Base-by-base conservation (phyloP, 2,329 filamentous ascomycete species). In the Ophiostoma populinum region DNA sequence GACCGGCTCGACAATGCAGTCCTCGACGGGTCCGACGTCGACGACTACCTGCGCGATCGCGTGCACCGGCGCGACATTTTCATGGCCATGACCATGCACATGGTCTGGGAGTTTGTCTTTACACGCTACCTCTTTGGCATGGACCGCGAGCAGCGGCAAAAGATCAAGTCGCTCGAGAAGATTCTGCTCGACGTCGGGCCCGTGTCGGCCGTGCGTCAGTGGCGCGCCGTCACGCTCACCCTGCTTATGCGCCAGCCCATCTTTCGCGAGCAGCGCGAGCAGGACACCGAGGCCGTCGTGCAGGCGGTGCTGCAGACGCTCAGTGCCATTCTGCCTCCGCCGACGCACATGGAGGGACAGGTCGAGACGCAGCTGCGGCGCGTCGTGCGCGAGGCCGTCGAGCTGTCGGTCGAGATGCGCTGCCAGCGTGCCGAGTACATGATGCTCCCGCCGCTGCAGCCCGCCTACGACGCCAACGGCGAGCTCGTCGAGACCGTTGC, bases 61-160 rank as follows among this genome's bases (percentile, higher is more conserved):
- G 79, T 94, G 36, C 76, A 71, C 49, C 77, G 90, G 41, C 75
- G 87, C 40, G 87, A 95, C 53, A 76, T 95, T 39, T 94, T 98
- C 65, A 94, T 95, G 83, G 90, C 85, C 24, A 85, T 98, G 55
- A 82, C 87, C 37, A 95, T 95, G 86, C 90, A 80, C 42, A 94
- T 98, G 85, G 76, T 98, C 34, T 98, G 86, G 86, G 90, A 98
- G 56, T 94, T 92, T 51, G 77, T 98, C 52, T 98, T 98, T 53
- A 94, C 87, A 7, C 75, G 90, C 43, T 98, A 98, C 55, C 74
- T 98, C 18, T 98, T 98, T 53, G 90, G 90, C 48, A 93, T 98
- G 83, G 90, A 98, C 53, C 73, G 86, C 47, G 90, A 95, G 56
- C 90, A 98, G 57, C 75, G 90, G 47, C 86, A 95, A 56, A 95